phyloP scores from a whole-genome alignment of 179 eudicot genomes.

The Corrigiola litoralis region DNA sequence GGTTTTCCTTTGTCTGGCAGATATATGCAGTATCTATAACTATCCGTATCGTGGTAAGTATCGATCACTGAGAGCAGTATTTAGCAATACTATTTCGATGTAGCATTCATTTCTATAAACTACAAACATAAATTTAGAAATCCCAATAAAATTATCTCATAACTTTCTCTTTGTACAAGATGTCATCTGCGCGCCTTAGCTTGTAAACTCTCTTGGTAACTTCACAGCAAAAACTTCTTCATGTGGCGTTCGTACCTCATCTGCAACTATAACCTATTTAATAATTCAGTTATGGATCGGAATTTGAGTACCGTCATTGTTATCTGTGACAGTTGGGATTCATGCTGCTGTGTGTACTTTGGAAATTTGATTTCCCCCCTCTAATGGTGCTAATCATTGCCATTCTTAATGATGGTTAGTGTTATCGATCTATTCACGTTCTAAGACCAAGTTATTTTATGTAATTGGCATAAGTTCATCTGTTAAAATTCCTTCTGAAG shows the following conservation, averaged over 20 bases:
- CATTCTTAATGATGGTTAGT: slow-evolving; percentile 55
- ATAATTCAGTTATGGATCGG: too few relatives aligned
- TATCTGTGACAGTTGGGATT: slow-evolving; percentile 45
- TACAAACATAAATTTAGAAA: too few relatives aligned
- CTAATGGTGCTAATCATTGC: slow-evolving; percentile 67
- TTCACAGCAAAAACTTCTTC: too few relatives aligned
- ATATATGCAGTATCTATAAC: slow-evolving; percentile 74
- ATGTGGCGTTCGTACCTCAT: too few relatives aligned
- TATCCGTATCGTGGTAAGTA: slow-evolving; percentile 67
- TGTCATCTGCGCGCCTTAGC: too few relatives aligned
- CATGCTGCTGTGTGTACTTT: slow-evolving; percentile 47
- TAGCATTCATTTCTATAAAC: too few relatives aligned
- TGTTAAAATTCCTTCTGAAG: neutral
- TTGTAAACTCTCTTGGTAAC: too few relatives aligned
- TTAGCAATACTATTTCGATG: too few relatives aligned
- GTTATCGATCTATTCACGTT: neutral
- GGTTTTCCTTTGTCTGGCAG: slow-evolving; percentile 24
- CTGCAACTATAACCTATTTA: too few relatives aligned
- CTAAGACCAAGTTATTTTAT: neutral
- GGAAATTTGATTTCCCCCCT: slow-evolving; percentile 74
- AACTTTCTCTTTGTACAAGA: too few relatives aligned
- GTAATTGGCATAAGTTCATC: neutral
- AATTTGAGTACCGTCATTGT: neutral
- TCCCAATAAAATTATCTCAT: too few relatives aligned
- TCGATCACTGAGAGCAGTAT: neutral